phyloP scores from a whole-genome alignment of 345 rosid species.

The Citrus sinensis region DVS_A1.0 CM039164.1:3411501-3412000 shows the following conservation, averaged over 20 bases:
- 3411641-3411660: conserved; percentile 9
- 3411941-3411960: not conserved
- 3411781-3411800: not conserved
- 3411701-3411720: conserved; percentile 3
- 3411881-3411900: not conserved
- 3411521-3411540: not conserved
- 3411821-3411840: not conserved
- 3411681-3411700: not conserved
- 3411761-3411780: conserved; percentile 11
- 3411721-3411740: not conserved
- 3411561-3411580: conserved; percentile 25
- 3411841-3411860: not conserved
- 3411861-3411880: not conserved
- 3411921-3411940: not conserved
- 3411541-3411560: conserved; percentile 19
- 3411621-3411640: conserved; percentile 21
- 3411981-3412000: not conserved
- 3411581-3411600: conserved; percentile 12
- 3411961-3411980: not conserved
- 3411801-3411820: not conserved
- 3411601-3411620: conserved; percentile 4
- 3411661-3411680: not conserved
- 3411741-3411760: not conserved
- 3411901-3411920: not conserved
- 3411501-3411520: not conserved